Conservation (phyloP, 768 basidiomycete genomes). For the Lactarius hatsudake region DNA sequence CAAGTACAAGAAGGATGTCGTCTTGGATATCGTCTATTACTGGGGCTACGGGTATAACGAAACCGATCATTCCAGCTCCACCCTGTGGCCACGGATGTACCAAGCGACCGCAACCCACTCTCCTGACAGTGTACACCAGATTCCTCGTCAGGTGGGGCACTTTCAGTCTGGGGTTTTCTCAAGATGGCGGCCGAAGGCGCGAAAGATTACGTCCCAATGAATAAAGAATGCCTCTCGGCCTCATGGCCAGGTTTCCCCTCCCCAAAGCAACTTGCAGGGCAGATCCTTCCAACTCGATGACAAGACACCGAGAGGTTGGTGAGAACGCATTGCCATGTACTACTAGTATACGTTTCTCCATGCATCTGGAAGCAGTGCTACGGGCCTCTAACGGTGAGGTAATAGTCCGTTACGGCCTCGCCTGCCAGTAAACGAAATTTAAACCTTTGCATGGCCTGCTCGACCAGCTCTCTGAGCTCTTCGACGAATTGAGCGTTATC, state of each 20-base stretch:
- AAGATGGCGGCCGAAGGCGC: slow-evolving; percentile 92
- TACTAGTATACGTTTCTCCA: no score
- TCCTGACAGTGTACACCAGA: slow-evolving; percentile 88
- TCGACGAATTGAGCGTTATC: no score
- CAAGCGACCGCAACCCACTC: slow-evolving; percentile 92
- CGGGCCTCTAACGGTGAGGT: no score
- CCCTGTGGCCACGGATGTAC: slow-evolving; percentile 94
- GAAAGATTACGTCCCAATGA: slow-evolving; percentile 93
- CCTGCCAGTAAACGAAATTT: no score
- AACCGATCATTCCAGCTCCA: slow-evolving; percentile 98
- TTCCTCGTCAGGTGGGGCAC: slow-evolving; percentile 87
- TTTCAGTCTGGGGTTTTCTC: slow-evolving; percentile 98
- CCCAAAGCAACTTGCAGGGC: slow-evolving; percentile 91
- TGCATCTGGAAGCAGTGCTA: no score
- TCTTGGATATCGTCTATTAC: slow-evolving; percentile 97
- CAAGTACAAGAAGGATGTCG: slow-evolving; percentile 98
- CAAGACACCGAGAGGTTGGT: no score
- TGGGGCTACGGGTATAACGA: slow-evolving; percentile 96
- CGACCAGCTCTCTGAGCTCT: no score
- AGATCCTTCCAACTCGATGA: slow-evolving; percentile 76
- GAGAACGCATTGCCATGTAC: no score
- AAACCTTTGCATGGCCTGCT: no score
- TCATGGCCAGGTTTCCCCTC: slow-evolving; percentile 99
- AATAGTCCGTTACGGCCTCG: no score
- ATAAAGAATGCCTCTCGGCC: slow-evolving; percentile 96